These are phyloP conservation scores for Helichrysum umbraculigerum DNA, from an alignment of 129 eudicot species.

Conservation along the genomic window DNA sequence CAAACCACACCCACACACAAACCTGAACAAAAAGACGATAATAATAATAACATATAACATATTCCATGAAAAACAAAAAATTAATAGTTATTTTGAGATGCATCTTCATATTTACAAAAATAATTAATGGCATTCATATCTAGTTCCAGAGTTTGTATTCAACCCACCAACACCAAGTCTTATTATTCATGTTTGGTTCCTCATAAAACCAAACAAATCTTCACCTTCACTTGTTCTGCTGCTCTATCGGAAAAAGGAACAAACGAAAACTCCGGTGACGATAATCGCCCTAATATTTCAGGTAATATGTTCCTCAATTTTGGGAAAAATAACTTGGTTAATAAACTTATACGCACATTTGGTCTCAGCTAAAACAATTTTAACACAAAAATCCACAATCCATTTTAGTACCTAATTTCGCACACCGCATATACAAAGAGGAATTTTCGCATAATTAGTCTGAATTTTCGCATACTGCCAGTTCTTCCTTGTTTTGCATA, in stretches of 20 bases:
- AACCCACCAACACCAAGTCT: conserved; percentile 3
- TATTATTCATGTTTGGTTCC: conserved; percentile 21
- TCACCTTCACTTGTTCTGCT: conserved; percentile 19
- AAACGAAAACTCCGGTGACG: conserved; percentile 19
- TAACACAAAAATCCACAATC: no score
- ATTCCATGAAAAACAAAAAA: not conserved
- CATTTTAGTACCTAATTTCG: no score
- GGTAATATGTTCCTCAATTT: not conserved
- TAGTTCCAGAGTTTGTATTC: conserved; percentile 23
- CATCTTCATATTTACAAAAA: not conserved
- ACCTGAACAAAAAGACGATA: not conserved
- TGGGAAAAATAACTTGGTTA: no score
- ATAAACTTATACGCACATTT: no score
- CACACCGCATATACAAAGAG: no score
- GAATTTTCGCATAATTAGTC: no score
- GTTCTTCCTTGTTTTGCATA: no score
- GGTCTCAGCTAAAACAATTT: no score
- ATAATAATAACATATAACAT: not conserved
- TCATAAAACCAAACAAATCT: conserved; percentile 31
- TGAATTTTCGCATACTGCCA: no score
- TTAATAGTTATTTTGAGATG: not conserved
- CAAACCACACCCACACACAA: conserved; percentile 7
- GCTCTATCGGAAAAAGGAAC: conserved; percentile 32
- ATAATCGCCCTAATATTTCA: conserved; percentile 26
- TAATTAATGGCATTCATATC: conserved; percentile 25